Evolutionary conservation across 2,329 filamentous ascomycete species (phyloP).

Genomic region (Colletotrichum echinochloae): DNA sequence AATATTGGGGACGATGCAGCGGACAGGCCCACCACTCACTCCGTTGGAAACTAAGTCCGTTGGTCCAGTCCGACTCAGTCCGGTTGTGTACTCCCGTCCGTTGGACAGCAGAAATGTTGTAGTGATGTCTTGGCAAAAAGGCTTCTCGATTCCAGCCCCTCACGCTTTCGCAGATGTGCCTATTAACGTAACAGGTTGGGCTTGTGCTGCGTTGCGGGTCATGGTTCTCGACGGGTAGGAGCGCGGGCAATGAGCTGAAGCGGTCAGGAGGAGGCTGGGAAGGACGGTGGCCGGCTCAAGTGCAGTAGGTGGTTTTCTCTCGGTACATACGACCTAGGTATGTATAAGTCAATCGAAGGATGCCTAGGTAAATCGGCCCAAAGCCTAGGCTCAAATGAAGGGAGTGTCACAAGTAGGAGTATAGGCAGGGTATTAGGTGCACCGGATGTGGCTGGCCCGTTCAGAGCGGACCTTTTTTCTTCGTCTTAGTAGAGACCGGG

Average conservation of each 20-base stretch:
- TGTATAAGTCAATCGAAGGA: conserved; percentile 1
- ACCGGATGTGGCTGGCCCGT: background rate
- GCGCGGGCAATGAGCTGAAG: background rate
- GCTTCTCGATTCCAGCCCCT: background rate
- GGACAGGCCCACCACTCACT: background rate
- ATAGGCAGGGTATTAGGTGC: too few species aligned
- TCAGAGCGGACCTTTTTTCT: background rate
- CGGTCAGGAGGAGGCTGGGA: background rate
- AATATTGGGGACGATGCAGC: background rate
- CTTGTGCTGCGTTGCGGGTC: background rate
- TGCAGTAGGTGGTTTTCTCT: background rate
- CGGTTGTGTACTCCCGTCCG: conserved; percentile 1
- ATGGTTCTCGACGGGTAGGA: background rate
- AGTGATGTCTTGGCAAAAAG: background rate
- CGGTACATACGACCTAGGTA: background rate
- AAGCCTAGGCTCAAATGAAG: background rate
- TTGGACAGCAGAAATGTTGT: background rate
- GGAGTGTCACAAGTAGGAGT: too few species aligned
- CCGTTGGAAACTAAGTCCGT: conserved; percentile 23
- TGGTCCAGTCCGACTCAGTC: conserved; percentile 25
- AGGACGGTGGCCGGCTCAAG: background rate
- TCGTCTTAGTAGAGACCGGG: background rate
- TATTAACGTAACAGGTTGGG: too few species aligned
- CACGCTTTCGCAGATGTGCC: background rate
- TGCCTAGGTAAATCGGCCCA: background rate